A percentile compares a stretch with the other conserved stretches of the same genome.
Evolutionary conservation across 1,139 yeast genomes (phyloP).

Genomic region (Candida tetrigidarum): DNA sequence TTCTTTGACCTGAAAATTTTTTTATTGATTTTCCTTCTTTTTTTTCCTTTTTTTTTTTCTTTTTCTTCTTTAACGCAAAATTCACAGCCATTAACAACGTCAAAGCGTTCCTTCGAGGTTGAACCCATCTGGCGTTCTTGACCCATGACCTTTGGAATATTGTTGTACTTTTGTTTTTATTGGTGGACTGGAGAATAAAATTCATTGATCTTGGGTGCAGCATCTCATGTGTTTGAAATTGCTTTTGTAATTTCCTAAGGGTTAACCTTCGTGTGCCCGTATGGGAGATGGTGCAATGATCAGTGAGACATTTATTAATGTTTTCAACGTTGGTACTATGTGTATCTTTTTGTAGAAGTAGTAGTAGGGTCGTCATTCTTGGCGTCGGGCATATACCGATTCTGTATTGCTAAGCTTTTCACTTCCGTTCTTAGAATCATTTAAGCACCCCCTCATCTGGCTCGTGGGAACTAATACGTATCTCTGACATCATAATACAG

Average conservation of each 20-base stretch:
- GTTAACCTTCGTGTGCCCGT: conserved; percentile 84
- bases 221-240: conserved; percentile 53
- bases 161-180: conserved; percentile 41
- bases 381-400: too few relatives aligned
- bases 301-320: conserved; percentile 56
- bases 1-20: conserved; percentile 1
- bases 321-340: neutral
- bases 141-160: conserved; percentile 78
- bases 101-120: conserved; percentile 78
- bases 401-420: too few relatives aligned
- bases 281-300: conserved; percentile 84
- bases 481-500: too few relatives aligned
- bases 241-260: conserved; percentile 59
- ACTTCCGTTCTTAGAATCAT: too few relatives aligned
- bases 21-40: conserved; percentile 2
- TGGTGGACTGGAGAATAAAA: conserved; percentile 69
- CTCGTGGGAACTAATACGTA: too few relatives aligned
- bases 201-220: conserved; percentile 83
- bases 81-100: conserved; percentile 68
- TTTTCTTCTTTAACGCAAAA: conserved; percentile 56
- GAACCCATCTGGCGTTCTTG: conserved; percentile 69
- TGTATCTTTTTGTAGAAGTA: neutral
- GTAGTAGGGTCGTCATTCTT: too few relatives aligned
- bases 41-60: conserved; percentile 19
- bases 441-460: too few relatives aligned